Evolutionary conservation across 768 basidiomycete genomes (phyloP).

Genomic region (Tephrocybe sp.): DNA sequence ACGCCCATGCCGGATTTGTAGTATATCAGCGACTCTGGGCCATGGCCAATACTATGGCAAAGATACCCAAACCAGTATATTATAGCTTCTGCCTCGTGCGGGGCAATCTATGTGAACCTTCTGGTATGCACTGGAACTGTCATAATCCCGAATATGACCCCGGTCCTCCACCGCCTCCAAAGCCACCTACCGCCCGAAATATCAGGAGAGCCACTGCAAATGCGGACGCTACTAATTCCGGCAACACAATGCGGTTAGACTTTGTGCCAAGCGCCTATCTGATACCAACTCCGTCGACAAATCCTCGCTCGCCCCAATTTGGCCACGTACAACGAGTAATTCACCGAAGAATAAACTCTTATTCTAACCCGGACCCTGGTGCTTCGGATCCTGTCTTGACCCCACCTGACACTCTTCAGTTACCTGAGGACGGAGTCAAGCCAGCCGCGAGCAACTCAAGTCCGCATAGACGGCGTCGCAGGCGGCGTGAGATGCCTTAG

Average conservation of each 20-base stretch:
- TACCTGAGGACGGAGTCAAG: neutral
- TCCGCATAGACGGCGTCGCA: too few species aligned
- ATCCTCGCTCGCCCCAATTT: neutral
- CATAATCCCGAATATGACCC: conserved; percentile 72
- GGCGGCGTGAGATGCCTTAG: too few species aligned
- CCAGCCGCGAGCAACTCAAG: too few species aligned
- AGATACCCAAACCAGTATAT: conserved; percentile 38
- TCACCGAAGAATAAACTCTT: neutral
- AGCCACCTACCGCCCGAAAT: conserved; percentile 16
- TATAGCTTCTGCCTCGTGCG: conserved; percentile 58
- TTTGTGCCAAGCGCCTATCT: neutral
- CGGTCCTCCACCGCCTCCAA: conserved; percentile 62
- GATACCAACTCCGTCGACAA: neutral
- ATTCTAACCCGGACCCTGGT: neutral
- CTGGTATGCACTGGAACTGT: conserved; percentile 50
- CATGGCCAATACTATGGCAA: conserved; percentile 38
- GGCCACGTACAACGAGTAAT: neutral
- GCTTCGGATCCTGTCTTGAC: neutral
- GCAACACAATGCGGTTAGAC: neutral
- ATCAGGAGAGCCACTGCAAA: conserved; percentile 5
- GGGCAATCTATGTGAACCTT: conserved; percentile 46
- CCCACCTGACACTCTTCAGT: too few species aligned
- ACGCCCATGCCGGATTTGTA: conserved; percentile 63
- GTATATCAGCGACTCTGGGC: conserved; percentile 47
- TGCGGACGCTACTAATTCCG: neutral